Evolutionary conservation across 352 stramenopile species (phyloP), one percentile per base, ranked within the genome.

Genomic region (Globisporangium apiculatum): DNA sequence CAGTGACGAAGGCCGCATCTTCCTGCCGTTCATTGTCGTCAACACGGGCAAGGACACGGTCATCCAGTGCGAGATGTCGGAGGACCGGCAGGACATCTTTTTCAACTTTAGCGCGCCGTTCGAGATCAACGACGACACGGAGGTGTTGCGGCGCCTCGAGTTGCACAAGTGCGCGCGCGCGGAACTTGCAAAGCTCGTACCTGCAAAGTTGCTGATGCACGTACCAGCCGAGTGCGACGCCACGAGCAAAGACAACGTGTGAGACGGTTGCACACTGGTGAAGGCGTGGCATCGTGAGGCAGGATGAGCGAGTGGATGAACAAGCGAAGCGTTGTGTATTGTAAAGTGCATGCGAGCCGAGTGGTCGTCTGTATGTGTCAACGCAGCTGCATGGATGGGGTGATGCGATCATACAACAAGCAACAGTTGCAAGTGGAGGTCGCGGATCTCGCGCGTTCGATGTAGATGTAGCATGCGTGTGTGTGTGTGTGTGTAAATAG

Each of bases 81-180:
- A 95, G 65, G 91, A 98, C 63, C 84, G 89, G 0, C 91, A 95
- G 40, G 88, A 98, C 65, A 97, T 98, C 41, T 98, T 97, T 65
- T 98, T 98, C 78, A 97, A 98, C 67, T 99, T 99, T 68, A 95
- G 76, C 65, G 83, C 86, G 48, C 89, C 94, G 42, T 99, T 98
- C 73, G 94, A 99, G 73, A 98, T 99, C 71, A 97, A 98, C 66
- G 95, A 98, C 75, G 96, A 98, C 71, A 98, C 96, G 60, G 95
- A 98, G 47, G 97, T 99, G 57, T 72, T 99, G 62, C 97, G 97
- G 66, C 85, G 88, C 59, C 76, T 99, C 46, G 86, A 89, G 49
- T 74, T 98, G 70, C 88, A 97, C 73, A 87, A 91, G 60, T 75
- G 75, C 48, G 51, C 71, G 42, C 83, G 72, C 41, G 54, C 68